Evolutionary conservation across 2,329 filamentous ascomycete genomes (phyloP), one percentile per base, ranked within the genome.

Genomic region (Fusarium chuoi): DNA sequence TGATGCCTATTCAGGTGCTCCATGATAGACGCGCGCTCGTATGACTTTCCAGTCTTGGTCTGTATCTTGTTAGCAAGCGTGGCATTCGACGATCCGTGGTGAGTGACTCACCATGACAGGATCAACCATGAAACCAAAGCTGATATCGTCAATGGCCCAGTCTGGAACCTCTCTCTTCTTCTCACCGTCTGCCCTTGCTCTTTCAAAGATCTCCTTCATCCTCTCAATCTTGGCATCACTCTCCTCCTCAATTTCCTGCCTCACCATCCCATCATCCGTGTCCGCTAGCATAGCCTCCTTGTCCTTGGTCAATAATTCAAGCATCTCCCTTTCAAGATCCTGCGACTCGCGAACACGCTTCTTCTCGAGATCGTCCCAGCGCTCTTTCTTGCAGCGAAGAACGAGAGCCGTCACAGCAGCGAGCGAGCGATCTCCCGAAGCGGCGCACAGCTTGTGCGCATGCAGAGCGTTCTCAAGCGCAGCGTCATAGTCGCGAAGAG

Each of bases 41-140:
- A 99, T 4, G 93, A 96, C 73, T 95, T 93, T 18, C 96, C 96
- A 3, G 93, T 95, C 78, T 93, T 95, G 3, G 94, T 96, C 91
- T 86, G 82, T 7, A 28, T 15, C 33, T 52, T 41, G 68, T 79
- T 64, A 78, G 64, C 28, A 18, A 42, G 1, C 33, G 17, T n/a
- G 26, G 1, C 38, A 12, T 15, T 17, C 22, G 22, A 30, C 28
- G n/a, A n/a, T n/a, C n/a, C n/a, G 15, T 20, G 3, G 42, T 3
- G 35, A 13, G 33, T 8, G 81, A n/a, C 86, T 81, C 78, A 89
- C 88, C 48, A 89, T 81, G 24, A 90, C 89, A 2, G 91, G 93
- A 78, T 95, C 93, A 39, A 92, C 85, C 91, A 95, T 93, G 68
- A 95, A 87, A 49, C 87, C 87, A 75, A 95, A 94, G 14, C 88